phyloP scores from a whole-genome alignment of 495 filamentous ascomycete genomes.

The Thermothielavioides terrestris region DNA sequence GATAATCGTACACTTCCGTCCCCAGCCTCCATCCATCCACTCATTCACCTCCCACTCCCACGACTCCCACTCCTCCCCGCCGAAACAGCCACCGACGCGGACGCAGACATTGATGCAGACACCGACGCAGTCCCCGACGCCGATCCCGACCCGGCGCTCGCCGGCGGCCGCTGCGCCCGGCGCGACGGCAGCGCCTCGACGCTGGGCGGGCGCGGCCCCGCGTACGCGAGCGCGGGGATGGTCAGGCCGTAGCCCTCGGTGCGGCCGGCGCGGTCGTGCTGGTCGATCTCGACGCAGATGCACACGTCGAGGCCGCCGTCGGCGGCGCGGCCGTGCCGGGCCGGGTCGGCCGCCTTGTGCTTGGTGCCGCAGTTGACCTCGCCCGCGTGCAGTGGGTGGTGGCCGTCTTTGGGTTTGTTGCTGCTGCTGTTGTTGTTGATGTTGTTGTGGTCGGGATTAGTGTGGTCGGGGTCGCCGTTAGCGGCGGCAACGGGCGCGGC shows the following conservation, averaged over 20 bases:
- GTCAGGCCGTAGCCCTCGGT: slow-evolving; percentile 63
- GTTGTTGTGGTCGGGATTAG: not conserved
- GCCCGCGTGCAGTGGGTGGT: slow-evolving; percentile 53
- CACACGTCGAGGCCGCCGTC: slow-evolving; percentile 60
- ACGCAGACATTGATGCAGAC: no score
- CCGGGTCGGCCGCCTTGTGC: slow-evolving; percentile 46
- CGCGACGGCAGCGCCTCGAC: slow-evolving; percentile 6
- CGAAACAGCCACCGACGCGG: no score
- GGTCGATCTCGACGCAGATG: slow-evolving; percentile 63
- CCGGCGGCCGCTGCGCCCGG: not conserved
- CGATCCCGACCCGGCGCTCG: not conserved
- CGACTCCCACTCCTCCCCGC: no score
- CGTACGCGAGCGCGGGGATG: slow-evolving; percentile 40
- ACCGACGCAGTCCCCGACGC: not conserved
- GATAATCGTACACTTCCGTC: no score
- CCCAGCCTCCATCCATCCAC: no score
- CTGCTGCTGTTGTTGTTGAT: slow-evolving; percentile 5
- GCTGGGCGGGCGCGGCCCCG: slow-evolving; percentile 8
- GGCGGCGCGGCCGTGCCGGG: slow-evolving; percentile 44
- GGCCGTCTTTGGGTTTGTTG: slow-evolving; percentile 45
- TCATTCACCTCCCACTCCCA: no score
- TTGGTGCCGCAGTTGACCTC: slow-evolving; percentile 56
- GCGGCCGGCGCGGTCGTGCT: slow-evolving; percentile 50
- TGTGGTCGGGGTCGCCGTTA: slow-evolving; percentile 6
- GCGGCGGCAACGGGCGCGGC: slow-evolving; percentile 13